Base-by-base conservation (phyloP, 768 basidiomycete species). In the Kwoniella europaea region DNA sequence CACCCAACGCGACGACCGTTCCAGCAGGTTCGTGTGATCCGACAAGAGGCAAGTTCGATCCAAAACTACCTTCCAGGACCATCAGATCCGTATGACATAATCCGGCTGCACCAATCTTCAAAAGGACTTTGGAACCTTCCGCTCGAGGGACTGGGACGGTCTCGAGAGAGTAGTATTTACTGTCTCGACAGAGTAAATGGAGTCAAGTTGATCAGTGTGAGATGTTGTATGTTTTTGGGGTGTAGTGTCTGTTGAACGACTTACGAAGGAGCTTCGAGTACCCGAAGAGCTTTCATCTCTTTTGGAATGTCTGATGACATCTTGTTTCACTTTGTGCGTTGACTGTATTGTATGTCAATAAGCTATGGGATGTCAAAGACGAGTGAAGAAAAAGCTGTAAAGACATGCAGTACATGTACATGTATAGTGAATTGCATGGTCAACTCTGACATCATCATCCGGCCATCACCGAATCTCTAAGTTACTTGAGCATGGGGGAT, bases 11-110 rank as follows among this genome's bases (percentile, higher is more conserved):
- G 9, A 72, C 71, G 7, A 75, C 60, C 4, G 66, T 73, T 18
- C 74, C 74, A 16, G 74, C 68, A 27, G 74, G 74, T 54, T 75
- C 74, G 43, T 75, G 74, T 24, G 65, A 64, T 4, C 74, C 74
- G 4, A 65, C 58, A 10, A 72, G 5, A 7, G 74, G 74, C 13
- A 67, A 67, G 20, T 24, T 27, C 2, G 54, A 69, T 3, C 63
- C 69, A 12, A 65, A 69, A 42, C 27, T 29, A 9, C 53, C 68
- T 12, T 69, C 63, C 20, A 65, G 20, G 29, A 62, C 68, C 60
- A 65, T 52, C 29, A 63, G 53, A 52, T 75, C 74, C 7, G 74
- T 75, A 46, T 75, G 74, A 62, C 74, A 75, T 53, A 70, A 61
- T 35, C 74, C 74, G 1, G 74, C 71, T 9, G 71, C 72, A n/a